Base-by-base conservation (phyloP, 495 filamentous ascomycete genomes). In the Penicillium manginii region DNA sequence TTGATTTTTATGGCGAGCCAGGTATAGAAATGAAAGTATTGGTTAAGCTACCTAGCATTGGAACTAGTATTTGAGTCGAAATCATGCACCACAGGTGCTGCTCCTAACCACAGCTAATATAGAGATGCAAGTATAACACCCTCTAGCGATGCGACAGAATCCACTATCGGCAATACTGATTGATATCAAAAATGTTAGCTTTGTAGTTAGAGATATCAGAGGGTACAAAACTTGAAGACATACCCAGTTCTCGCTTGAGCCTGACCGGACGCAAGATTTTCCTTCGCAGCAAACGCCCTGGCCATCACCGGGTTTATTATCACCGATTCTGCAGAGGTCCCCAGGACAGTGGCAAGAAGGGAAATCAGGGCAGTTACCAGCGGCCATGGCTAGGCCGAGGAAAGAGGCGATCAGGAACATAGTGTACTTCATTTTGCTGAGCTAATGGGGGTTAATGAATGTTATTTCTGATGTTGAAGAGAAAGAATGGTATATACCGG, bases 351-450 rank as follows among this genome's bases (percentile, higher is more conserved):
- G 57, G 43, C 57, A 59, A 15, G 4, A 29, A 42, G 57, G 57
- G 51, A 59, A 59, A 0, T 59, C 57, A 22, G 42, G 31, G 47
- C 57, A 54, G 42, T 55, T 49, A 26, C 54, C 54, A 49, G 51
- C 43, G 32, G 57, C 57, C 42, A 59, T n/a, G 9, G 57, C 57
- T 8, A 59, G 33, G 40, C 31, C 43, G 31, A 59, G 50, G 43
- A 59, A 43, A 33, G 57, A 37, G 43, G 57, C 51, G 50, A 59
- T 42, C 42, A 54, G 23, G 42, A 59, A 50, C 11, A 59, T 54
- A n/a, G n/a, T n/a, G 21, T 54, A 59, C 19, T 59, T 59, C 57
- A 59, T 59, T 59, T 59, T 59, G 57, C 8, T 50, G 32, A 46
- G 19, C 46, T 50, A 21, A 26, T n/a, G 46, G 23, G 33, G 14